phyloP scores from a whole-genome alignment of 352 stramenopile species.

The Thalassiosira delicatula region DNA sequence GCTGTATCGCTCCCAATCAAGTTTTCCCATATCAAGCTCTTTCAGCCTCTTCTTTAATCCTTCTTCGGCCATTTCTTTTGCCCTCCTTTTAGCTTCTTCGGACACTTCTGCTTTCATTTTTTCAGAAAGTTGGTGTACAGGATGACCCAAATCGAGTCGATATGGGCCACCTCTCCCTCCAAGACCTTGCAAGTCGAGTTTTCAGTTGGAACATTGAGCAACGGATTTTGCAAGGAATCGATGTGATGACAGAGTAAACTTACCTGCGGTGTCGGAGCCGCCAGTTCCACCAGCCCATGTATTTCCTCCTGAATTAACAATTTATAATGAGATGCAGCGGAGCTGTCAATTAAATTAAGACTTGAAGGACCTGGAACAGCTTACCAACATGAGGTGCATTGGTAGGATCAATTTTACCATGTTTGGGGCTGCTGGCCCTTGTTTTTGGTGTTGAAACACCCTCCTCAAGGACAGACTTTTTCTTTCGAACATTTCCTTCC shows the following conservation, averaged over 20 bases:
- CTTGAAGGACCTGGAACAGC: too few species aligned
- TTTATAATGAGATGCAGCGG: too few species aligned
- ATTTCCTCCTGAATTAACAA: too few species aligned
- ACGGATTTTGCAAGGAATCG: too few species aligned
- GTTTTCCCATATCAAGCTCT: conserved; percentile 77
- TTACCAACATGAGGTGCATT: conserved; percentile 91
- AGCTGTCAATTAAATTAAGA: too few species aligned
- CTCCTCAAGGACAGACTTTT: conserved; percentile 30
- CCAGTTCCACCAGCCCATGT: too few species aligned
- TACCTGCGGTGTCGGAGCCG: too few species aligned
- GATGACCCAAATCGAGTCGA: conserved; percentile 91
- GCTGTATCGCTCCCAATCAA: conserved; percentile 82
- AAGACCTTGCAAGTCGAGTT: conserved; percentile 67
- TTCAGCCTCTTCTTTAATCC: conserved; percentile 67
- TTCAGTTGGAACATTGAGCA: neutral
- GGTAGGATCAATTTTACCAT: conserved; percentile 92
- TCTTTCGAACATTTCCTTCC: conserved; percentile 22
- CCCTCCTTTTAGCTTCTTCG: conserved; percentile 86
- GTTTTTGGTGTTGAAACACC: conserved; percentile 60
- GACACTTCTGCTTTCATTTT: conserved; percentile 91
- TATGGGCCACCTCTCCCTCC: conserved; percentile 94
- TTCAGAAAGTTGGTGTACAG: conserved; percentile 93
- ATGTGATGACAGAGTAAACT: too few species aligned
- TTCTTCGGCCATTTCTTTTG: conserved; percentile 70
- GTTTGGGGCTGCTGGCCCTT: conserved; percentile 84